A percentile compares a stretch with the other conserved stretches of the same genome.
Evolutionary conservation across 2,329 filamentous ascomycete genomes (phyloP).

Genomic region (Metarhizium sp.): DNA sequence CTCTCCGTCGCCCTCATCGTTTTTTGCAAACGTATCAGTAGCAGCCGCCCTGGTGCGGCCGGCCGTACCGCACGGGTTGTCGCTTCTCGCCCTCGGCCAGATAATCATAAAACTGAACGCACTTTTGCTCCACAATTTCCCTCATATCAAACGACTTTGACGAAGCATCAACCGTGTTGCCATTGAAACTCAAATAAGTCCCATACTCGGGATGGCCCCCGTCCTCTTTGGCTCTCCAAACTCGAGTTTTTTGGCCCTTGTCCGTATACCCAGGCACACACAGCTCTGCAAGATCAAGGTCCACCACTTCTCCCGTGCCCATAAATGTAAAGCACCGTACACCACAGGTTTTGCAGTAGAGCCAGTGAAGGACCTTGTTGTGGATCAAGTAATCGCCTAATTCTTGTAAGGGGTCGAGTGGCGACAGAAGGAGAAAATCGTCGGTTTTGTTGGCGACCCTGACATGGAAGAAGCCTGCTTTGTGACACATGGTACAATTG

Average conservation of each 20-base stretch:
- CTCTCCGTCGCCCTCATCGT: too few relatives aligned
- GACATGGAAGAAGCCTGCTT: conserved; percentile 35
- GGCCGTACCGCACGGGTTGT: conserved; percentile 1
- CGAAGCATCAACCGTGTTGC: conserved; percentile 23
- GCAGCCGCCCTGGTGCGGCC: conserved; percentile 10
- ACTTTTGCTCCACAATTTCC: conserved; percentile 25
- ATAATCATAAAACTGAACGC: conserved; percentile 17
- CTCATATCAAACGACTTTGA: conserved; percentile 26
- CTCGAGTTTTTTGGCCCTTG: background rate
- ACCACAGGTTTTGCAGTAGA: conserved; percentile 37
- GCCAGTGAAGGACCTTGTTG: conserved; percentile 24
- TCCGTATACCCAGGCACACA: conserved; percentile 2
- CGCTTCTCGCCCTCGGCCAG: conserved; percentile 6
- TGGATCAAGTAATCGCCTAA: conserved; percentile 31
- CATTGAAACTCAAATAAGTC: conserved; percentile 29
- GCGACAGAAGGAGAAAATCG: conserved; percentile 38
- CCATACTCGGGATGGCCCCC: conserved; percentile 6
- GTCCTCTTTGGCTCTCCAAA: conserved; percentile 2
- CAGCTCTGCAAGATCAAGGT: conserved; percentile 12
- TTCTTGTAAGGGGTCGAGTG: conserved; percentile 24
- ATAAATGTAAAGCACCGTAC: conserved; percentile 31
- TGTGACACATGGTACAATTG: conserved; percentile 41
- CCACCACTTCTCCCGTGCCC: conserved; percentile 21
- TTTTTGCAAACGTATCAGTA: conserved; percentile 7
- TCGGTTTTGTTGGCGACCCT: conserved; percentile 23